Base-by-base conservation (phyloP, 768 basidiomycete species). In the Boletus rubescentipes region DNA sequence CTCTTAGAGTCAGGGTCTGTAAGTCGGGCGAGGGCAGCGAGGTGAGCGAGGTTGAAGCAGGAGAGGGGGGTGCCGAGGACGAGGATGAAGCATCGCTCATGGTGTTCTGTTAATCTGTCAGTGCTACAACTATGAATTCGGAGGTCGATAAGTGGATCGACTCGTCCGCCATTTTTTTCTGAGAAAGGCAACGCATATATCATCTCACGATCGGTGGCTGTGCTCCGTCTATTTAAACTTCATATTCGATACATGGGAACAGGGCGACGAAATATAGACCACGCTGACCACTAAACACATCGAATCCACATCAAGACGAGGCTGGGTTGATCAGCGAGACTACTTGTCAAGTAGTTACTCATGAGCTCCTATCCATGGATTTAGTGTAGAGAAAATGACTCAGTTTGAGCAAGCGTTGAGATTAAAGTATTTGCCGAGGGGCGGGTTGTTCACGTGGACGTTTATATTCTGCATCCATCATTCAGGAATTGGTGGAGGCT, bases 401-500 rank as follows among this genome's bases (percentile, higher is more conserved):
- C 49, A 53, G 53, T 59, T 45, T 29, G 39, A 23, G 64, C 77
- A 80, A 38, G 26, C 18, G 36, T 74, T 61, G 42, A 89, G 75
- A 69, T 91, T 91, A 75, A 83, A 83, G 74, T 82, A 89, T 67
- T 81, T 76, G 54, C 87, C 87, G 16, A 87, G 74, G 44, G 69
- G 74, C 16, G 73, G 73, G 36, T 58, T 58, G 50, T 54, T 32
- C 18, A 70, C 62, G 63, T 83, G 83, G 0, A 83, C 75, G 62
- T 89, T 72, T 44, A 79, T 69, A 67, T 81, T 81, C 65, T 79
- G 81, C 43, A 80, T 54, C 86, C 87, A 91, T 30, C 89, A 61
- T 91, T 91, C 61, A 87, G 61, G 60, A 80, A 79, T 68, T 91
- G 85, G 55, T 82, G 77, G 18, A 91, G 63, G 68, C 87, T 90